Conservation (phyloP, 2,329 filamentous ascomycete species). For the Aspergillus fijiensis region DNA sequence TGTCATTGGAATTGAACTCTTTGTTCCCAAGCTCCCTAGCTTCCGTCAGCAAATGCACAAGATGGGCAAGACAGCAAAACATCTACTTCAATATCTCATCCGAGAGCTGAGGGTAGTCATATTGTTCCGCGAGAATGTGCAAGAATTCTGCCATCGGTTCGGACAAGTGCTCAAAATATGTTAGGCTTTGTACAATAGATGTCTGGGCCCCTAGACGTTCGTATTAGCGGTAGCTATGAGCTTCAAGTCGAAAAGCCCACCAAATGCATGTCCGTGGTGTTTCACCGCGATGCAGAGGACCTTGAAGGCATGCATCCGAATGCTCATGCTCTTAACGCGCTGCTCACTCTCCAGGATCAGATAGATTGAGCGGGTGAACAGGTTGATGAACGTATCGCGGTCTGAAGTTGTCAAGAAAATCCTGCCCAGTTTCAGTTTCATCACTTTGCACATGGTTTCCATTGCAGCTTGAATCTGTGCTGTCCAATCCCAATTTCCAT, state of each 20-base stretch:
- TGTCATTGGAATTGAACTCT: conserved; percentile 96
- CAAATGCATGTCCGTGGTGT: conserved; percentile 95
- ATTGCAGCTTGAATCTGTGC: conserved; percentile 83
- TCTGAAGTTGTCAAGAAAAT: conserved; percentile 97
- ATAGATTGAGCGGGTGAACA: conserved; percentile 91
- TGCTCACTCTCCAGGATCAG: conserved; percentile 92
- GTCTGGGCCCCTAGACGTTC: conserved; percentile 76
- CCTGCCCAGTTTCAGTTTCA: conserved; percentile 86
- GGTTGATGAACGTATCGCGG: conserved; percentile 86
- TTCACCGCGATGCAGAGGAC: conserved; percentile 95
- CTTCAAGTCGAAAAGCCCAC: conserved; percentile 47
- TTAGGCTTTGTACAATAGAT: conserved; percentile 94
- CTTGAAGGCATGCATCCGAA: conserved; percentile 97
- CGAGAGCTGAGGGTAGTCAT: conserved; percentile 92
- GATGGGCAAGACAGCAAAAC: neutral
- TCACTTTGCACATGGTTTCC: conserved; percentile 91
- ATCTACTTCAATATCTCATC: conserved; percentile 76
- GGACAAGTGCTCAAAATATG: conserved; percentile 97
- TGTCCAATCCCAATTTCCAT: conserved; percentile 84
- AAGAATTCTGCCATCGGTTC: conserved; percentile 99
- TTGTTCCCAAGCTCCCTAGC: conserved; percentile 87
- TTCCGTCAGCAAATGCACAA: neutral
- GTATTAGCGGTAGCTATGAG: conserved; percentile 19
- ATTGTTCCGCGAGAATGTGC: conserved; percentile 93
- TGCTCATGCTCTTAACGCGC: conserved; percentile 80